These are phyloP conservation scores for Terana coerulea DNA, from an alignment of 768 basidiomycete species.

Conservation along the genomic window DNA sequence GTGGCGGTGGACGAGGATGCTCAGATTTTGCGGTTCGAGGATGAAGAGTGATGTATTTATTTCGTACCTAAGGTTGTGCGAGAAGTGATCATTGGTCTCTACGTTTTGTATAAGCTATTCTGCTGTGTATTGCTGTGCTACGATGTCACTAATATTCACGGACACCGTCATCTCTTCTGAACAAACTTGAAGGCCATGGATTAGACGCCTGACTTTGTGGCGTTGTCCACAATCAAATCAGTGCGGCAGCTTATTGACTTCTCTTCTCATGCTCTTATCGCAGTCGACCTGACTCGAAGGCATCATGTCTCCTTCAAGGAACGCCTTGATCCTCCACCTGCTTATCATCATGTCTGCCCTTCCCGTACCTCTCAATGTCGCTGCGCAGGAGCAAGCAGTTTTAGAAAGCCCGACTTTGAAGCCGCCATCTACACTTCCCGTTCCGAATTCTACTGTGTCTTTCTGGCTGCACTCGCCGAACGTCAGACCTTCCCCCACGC, in stretches of 20 bases:
- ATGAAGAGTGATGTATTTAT: slow-evolving; percentile 46
- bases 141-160: too few relatives aligned
- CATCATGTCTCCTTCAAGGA: background rate
- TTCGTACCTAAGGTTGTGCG: background rate
- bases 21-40: slow-evolving; percentile 80
- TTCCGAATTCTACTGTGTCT: slow-evolving; percentile 59
- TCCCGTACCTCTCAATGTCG: slow-evolving; percentile 17
- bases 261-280: too few relatives aligned
- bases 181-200: too few relatives aligned
- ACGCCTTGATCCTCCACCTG: background rate
- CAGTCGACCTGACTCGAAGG: too few relatives aligned
- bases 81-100: background rate
- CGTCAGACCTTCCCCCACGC: slow-evolving; percentile 62
- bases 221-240: too few relatives aligned
- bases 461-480: slow-evolving; percentile 71
- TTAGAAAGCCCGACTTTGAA: slow-evolving; percentile 9
- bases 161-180: too few relatives aligned
- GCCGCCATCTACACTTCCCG: slow-evolving; percentile 40
- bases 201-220: too few relatives aligned
- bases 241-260: too few relatives aligned
- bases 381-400: slow-evolving; percentile 15
- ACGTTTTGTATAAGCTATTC: background rate
- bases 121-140: background rate
- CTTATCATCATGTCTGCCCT: slow-evolving; percentile 11
- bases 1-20: slow-evolving; percentile 86